These are phyloP conservation scores for Talinum fruticosum DNA, from an alignment of 148 eudicot species.

Conservation along the genomic window DNA sequence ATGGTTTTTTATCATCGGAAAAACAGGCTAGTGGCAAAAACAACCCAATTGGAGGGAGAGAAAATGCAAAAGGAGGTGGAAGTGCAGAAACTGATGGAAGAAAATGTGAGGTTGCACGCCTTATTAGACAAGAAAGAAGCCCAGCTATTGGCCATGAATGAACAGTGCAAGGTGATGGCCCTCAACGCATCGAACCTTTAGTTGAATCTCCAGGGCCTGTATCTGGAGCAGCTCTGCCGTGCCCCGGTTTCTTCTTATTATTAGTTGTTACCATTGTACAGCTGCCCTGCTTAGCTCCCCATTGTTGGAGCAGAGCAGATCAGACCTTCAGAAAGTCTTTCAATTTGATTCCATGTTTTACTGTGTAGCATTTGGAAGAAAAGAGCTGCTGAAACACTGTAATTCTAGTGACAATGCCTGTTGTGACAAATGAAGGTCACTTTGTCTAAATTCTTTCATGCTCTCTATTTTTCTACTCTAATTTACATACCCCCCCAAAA, in stretches of 20 bases:
- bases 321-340: constrained; percentile 1
- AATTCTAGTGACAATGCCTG: constrained; percentile 20
- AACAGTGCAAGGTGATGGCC: constrained; percentile 93
- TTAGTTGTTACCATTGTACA: constrained; percentile 26
- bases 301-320: constrained; percentile 15
- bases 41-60: constrained; percentile 77
- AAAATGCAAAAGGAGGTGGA: constrained; percentile 82
- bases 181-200: constrained; percentile 58
- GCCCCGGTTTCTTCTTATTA: constrained; percentile 2
- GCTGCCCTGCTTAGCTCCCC: constrained; percentile 17
- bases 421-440: constrained; percentile 24
- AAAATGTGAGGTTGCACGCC: constrained; percentile 65
- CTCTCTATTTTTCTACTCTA: not conserved
- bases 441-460: not conserved
- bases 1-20: not conserved
- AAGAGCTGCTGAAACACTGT: constrained; percentile 25
- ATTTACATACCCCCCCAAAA: no score
- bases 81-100: constrained; percentile 90
- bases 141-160: constrained; percentile 91
- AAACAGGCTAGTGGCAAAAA: constrained; percentile 71
- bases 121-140: constrained; percentile 90
- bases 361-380: constrained; percentile 20
- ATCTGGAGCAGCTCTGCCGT: not conserved
- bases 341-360: constrained; percentile 14
- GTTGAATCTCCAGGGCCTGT: not conserved